These are phyloP conservation scores for Pseudonitzschia multiseries DNA, from an alignment of 108 stramenopile genomes.

Conservation along the genomic window DNA sequence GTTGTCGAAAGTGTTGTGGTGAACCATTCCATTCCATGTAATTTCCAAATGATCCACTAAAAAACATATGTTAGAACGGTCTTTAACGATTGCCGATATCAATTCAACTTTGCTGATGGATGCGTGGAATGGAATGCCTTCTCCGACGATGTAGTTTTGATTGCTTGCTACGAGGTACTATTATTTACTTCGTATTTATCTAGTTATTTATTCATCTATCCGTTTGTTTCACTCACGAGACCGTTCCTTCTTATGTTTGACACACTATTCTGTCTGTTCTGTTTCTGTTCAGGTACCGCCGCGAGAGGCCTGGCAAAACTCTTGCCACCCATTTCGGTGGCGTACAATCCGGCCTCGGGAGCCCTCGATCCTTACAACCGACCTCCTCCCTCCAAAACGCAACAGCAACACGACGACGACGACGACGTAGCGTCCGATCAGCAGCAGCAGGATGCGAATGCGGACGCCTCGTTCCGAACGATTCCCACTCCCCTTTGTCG, in stretches of 20 bases:
- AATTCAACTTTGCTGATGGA: neutral
- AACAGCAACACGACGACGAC: too few species aligned
- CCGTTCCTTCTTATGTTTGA: neutral
- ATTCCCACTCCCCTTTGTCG: constrained; percentile 34
- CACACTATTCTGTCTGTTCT: too few species aligned
- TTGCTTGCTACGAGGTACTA: too few species aligned
- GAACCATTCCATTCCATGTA: neutral
- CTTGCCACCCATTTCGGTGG: constrained; percentile 9
- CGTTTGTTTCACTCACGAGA: neutral
- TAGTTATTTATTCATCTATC: neutral
- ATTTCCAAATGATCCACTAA: neutral
- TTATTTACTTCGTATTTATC: too few species aligned
- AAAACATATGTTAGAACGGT: constrained; percentile 3
- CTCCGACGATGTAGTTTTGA: too few species aligned
- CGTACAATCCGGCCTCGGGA: neutral
- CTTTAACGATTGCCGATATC: neutral
- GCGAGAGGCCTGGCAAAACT: constrained; percentile 5
- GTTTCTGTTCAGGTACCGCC: neutral
- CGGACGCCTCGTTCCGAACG: neutral
- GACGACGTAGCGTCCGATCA: too few species aligned
- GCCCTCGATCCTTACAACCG: constrained; percentile 9
- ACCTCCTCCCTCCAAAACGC: neutral
- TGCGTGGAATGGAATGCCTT: neutral
- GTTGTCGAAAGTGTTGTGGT: neutral
- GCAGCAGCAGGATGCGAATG: too few species aligned